Conservation (phyloP, 2,329 filamentous ascomycete genomes). For the Aureobasidium musti region DNA sequence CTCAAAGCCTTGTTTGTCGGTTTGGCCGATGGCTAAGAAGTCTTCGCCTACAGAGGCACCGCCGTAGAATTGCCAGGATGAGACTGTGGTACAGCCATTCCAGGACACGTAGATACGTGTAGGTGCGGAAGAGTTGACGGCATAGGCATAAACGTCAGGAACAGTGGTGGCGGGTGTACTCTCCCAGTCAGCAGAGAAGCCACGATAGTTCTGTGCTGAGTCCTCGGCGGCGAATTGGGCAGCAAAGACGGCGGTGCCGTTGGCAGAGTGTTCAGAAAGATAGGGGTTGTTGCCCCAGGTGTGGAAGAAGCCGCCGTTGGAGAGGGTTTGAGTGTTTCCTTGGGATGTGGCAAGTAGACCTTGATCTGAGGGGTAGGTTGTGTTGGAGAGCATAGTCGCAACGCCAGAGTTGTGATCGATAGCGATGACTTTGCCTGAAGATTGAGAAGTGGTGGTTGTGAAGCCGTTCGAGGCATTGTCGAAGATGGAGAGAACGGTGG, state of each 20-base stretch:
- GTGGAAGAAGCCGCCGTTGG: conserved; percentile 55
- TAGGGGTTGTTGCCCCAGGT: conserved; percentile 53
- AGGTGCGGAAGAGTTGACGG: conserved; percentile 32
- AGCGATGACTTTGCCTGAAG: conserved; percentile 35
- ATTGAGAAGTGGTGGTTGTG: conserved; percentile 31
- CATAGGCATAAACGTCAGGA: conserved; percentile 45
- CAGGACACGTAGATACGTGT: conserved; percentile 53
- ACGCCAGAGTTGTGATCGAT: conserved; percentile 33
- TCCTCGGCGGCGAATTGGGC: conserved; percentile 48
- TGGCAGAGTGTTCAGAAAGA: conserved; percentile 44
- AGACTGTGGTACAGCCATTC: conserved; percentile 51
- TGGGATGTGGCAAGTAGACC: conserved; percentile 51
- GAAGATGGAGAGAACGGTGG: conserved; percentile 54
- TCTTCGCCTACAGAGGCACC: conserved; percentile 30
- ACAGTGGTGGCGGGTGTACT: conserved; percentile 47
- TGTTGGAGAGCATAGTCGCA: conserved; percentile 33
- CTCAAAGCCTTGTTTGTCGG: conserved; percentile 34
- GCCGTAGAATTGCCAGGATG: conserved; percentile 51
- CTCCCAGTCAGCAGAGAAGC: conserved; percentile 47
- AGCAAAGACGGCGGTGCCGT: conserved; percentile 54
- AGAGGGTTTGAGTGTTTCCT: conserved; percentile 54
- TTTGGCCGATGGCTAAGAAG: conserved; percentile 31
- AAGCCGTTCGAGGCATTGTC: conserved; percentile 50
- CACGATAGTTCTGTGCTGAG: conserved; percentile 52
- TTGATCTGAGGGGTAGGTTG: conserved; percentile 30